Base-by-base conservation (phyloP, 2,329 filamentous ascomycete species). In the Nothophoma quercina region DNA sequence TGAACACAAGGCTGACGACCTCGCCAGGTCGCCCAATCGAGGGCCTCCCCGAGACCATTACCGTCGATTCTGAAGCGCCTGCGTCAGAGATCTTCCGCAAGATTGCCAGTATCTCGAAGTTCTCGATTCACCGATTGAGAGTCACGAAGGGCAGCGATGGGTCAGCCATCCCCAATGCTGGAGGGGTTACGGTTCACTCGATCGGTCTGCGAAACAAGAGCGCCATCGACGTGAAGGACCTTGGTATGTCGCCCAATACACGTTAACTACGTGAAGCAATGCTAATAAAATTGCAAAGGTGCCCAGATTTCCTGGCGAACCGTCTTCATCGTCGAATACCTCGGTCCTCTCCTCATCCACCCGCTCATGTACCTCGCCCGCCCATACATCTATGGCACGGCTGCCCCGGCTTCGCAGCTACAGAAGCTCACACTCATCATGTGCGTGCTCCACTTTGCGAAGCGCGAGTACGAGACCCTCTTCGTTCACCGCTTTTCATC, bases 401-500 rank as follows among this genome's bases (percentile, higher is more conserved):
- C 71, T 69, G 81, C 65, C 32, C 74, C 78, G 33, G 79, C 81
- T 68, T 95, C 82, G 78, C 83, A 70, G 72, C 78, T 80, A 2
- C 95, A 99, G 77, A 85, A 83, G 65, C 81, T 96, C 43, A 83
- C 88, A 42, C 88, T 92, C 71, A 78, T 79, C 55, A 85, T 96
- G 73, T 85, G 96, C 67, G 79, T 87, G 50, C 75, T 89, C 10
- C 95, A 99, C 81, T 99, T 97, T 76, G 62, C 90, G 72, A 99
- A 99, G 84, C 92, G 95, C 70, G 95, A 99, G 80, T 83, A 91
- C 61, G 95, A 99, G 80, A 98, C 95, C 0, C 72, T 96, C 57
- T 96, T 95, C 73, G 85, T 99, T 57, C 95, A 99, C 82, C 91
- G 91, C 72, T 99, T 99, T 82, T 93, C 91, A 50, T 86, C 89